phyloP scores from a whole-genome alignment of 257 asterid species.

The Gynochthodes officinalis region DNA sequence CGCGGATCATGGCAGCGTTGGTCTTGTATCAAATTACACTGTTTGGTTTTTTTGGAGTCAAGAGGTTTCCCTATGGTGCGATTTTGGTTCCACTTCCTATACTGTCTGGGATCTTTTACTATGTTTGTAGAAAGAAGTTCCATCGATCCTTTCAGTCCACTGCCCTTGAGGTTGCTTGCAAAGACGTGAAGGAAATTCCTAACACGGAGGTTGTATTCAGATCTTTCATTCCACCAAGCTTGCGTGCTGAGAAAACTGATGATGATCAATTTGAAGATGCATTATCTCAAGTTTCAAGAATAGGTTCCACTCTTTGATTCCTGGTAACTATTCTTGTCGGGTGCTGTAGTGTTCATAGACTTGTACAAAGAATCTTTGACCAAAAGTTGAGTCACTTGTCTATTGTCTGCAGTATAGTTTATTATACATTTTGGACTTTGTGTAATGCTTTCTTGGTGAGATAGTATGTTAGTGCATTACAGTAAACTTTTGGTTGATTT shows the following conservation, averaged over 20 bases:
- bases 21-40: conserved; percentile 65
- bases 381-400: conserved; percentile 7
- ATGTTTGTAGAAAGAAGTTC: conserved; percentile 50
- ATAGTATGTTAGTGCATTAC: too few relatives aligned
- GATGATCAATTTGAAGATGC: conserved; percentile 74
- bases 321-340: neutral
- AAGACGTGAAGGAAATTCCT: conserved; percentile 63
- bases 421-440: too few relatives aligned
- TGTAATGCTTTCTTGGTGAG: too few relatives aligned
- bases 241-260: conserved; percentile 58
- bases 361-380: neutral
- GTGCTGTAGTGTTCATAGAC: neutral
- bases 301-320: conserved; percentile 33
- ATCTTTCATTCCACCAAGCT: conserved; percentile 67
- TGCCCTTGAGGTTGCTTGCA: conserved; percentile 66
- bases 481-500: too few relatives aligned
- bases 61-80: conserved; percentile 43
- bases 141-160: conserved; percentile 56
- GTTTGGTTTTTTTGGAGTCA: conserved; percentile 63
- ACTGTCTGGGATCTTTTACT: conserved; percentile 42
- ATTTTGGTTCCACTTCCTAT: conserved; percentile 60
- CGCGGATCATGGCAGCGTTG: conserved; percentile 59
- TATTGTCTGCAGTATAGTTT: too few relatives aligned
- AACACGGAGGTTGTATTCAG: conserved; percentile 57
- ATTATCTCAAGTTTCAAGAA: conserved; percentile 48